A percentile compares a stretch with the other conserved stretches of the same genome.
These are phyloP conservation scores for Candida manassasensis DNA, from an alignment of 805 yeast genomes.

Conservation along the genomic window DNA sequence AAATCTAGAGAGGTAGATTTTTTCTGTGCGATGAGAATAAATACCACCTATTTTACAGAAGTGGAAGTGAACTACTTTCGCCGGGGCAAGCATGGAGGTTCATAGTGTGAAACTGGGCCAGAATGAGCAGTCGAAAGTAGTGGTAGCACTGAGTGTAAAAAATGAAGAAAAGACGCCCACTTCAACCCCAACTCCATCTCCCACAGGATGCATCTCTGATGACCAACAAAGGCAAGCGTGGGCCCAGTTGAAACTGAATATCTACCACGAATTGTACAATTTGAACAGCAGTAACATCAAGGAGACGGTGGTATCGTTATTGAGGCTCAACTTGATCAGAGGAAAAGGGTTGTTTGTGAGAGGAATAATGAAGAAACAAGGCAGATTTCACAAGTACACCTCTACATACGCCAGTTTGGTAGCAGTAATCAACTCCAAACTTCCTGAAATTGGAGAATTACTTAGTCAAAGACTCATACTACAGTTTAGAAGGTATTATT, in stretches of 20 bases:
- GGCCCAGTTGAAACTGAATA: conserved; percentile 45
- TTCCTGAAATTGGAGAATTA: conserved; percentile 66
- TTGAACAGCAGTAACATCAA: conserved; percentile 45
- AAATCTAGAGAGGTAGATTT: neutral
- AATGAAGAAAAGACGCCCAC: neutral
- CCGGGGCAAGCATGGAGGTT: neutral
- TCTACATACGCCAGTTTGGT: conserved; percentile 54
- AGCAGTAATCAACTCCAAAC: conserved; percentile 56
- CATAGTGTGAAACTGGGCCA: neutral
- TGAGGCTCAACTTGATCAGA: conserved; percentile 53
- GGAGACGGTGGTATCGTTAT: conserved; percentile 44
- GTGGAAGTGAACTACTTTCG: no score
- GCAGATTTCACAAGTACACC: conserved; percentile 34
- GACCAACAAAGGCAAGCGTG: conserved; percentile 48
- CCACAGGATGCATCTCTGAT: no score
- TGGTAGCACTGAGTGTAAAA: neutral
- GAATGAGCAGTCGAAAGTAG: neutral
- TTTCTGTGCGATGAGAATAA: neutral
- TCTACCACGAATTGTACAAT: conserved; percentile 47
- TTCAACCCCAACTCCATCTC: neutral
- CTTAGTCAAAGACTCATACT: conserved; percentile 49
- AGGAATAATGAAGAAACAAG: conserved; percentile 51
- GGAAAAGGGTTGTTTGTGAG: conserved; percentile 61
- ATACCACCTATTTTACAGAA: neutral
- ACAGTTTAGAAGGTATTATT: conserved; percentile 53